phyloP scores from a whole-genome alignment of 2,329 filamentous ascomycete genomes.

The Sporothrix pseudoabietina region DNA sequence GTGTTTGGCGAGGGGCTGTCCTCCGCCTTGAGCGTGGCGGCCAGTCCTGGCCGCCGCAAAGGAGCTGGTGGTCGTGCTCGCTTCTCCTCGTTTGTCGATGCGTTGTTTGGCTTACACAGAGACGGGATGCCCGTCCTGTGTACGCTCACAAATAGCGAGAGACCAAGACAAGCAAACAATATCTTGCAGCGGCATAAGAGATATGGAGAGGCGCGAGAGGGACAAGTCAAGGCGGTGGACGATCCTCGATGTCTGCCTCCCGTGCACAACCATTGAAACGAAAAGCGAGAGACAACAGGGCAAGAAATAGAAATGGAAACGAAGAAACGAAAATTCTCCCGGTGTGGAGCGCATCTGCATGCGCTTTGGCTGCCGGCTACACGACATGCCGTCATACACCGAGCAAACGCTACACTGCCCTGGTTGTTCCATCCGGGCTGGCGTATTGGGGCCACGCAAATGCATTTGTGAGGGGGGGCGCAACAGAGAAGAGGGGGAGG shows the following conservation, averaged over 20 bases:
- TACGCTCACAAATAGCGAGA: conserved; percentile 1
- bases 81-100: neutral
- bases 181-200: neutral
- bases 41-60: neutral
- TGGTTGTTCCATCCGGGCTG: neutral
- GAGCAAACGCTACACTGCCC: conserved; percentile 25
- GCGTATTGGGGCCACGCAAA: neutral
- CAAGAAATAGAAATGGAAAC: conserved; percentile 14
- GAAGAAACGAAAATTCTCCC: conserved; percentile 13
- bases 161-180: neutral
- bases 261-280: neutral
- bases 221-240: neutral
- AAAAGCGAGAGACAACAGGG: neutral
- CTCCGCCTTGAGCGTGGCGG: neutral
- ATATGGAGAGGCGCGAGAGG: too few relatives aligned
- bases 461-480: neutral
- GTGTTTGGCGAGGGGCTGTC: conserved; percentile 3
- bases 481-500: neutral
- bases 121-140: conserved; percentile 1
- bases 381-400: conserved; percentile 31
- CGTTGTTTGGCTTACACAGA: conserved; percentile 9
- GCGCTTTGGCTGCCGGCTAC: conserved; percentile 21
- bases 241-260: neutral
- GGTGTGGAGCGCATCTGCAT: conserved; percentile 22
- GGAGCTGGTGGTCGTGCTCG: neutral